Percentiles rank a stretch among this genome's conserved stretches.
phyloP scores from a whole-genome alignment of 2,329 filamentous ascomycete genomes.

The Penicillium psychrosexuale region DNA sequence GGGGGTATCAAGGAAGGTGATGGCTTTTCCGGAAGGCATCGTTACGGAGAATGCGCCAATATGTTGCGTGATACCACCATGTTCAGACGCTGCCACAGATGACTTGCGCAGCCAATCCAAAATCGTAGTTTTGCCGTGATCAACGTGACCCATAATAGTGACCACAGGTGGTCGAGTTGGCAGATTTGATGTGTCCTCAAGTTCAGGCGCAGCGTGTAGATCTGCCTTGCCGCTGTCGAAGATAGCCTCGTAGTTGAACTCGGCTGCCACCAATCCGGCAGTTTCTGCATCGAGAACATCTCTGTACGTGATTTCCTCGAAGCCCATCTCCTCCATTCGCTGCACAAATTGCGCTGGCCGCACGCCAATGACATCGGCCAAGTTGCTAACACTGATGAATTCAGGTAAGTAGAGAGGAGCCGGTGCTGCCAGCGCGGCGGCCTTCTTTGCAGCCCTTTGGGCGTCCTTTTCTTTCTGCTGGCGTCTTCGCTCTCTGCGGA shows the following conservation, averaged over 20 bases:
- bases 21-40: constrained; percentile 79
- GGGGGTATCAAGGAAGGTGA: constrained; percentile 95
- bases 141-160: constrained; percentile 98
- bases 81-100: constrained; percentile 84
- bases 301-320: constrained; percentile 76
- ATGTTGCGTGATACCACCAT: constrained; percentile 96
- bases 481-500: constrained; percentile 32
- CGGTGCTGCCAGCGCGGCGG: constrained; percentile 41
- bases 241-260: constrained; percentile 87
- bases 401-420: constrained; percentile 76
- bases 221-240: constrained; percentile 67
- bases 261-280: constrained; percentile 81
- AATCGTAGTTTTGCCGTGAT: constrained; percentile 96
- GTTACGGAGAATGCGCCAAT: constrained; percentile 95
- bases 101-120: constrained; percentile 91
- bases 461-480: constrained; percentile 41
- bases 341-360: constrained; percentile 66
- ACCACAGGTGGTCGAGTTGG: constrained; percentile 85
- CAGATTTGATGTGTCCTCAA: constrained; percentile 64
- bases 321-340: constrained; percentile 81
- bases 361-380: constrained; percentile 72
- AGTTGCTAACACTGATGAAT: constrained; percentile 81
- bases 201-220: constrained; percentile 65
- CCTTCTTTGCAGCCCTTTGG: constrained; percentile 41
- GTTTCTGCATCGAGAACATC: constrained; percentile 89